phyloP scores from a whole-genome alignment of 768 basidiomycete species.

The Termitomyces bulborhizus region DNA sequence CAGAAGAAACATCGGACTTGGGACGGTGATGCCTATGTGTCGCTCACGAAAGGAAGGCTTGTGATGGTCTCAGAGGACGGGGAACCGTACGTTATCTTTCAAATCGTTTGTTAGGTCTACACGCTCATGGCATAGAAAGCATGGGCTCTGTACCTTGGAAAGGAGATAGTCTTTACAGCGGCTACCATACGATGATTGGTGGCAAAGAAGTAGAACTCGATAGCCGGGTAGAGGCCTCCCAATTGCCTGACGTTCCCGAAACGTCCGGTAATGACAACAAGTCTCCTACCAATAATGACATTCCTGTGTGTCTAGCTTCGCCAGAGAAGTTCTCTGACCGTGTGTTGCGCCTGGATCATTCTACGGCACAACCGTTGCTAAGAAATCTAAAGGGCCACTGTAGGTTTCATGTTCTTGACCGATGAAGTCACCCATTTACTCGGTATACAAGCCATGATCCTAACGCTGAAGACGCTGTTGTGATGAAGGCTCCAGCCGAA shows the following conservation, averaged over 20 bases:
- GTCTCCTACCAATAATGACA: conserved; percentile 8
- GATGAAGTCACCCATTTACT: not conserved
- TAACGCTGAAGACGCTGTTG: conserved; percentile 64
- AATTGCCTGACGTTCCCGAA: conserved; percentile 40
- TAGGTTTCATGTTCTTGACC: conserved; percentile 17
- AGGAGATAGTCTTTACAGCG: conserved; percentile 43
- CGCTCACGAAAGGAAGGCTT: conserved; percentile 42
- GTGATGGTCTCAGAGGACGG: conserved; percentile 67
- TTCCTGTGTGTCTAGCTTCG: not conserved
- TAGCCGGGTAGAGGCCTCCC: conserved; percentile 37
- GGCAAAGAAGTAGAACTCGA: conserved; percentile 63
- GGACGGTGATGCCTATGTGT: conserved; percentile 74
- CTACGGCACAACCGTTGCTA: conserved; percentile 40
- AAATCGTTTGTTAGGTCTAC: not conserved
- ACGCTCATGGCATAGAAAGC: conserved; percentile 24
- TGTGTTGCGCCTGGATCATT: conserved; percentile 52
- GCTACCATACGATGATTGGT: conserved; percentile 39
- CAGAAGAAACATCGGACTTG: conserved; percentile 79
- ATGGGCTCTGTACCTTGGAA: conserved; percentile 61
- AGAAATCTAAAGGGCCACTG: conserved; percentile 40
- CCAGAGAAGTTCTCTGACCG: conserved; percentile 6
- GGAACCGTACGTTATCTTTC: conserved; percentile 43
- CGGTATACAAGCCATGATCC: conserved; percentile 63
- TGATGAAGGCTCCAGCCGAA: conserved; percentile 76
- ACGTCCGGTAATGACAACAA: not conserved